Conservation (phyloP, 345 rosid genomes). For the Sonneratia alba region DNA sequence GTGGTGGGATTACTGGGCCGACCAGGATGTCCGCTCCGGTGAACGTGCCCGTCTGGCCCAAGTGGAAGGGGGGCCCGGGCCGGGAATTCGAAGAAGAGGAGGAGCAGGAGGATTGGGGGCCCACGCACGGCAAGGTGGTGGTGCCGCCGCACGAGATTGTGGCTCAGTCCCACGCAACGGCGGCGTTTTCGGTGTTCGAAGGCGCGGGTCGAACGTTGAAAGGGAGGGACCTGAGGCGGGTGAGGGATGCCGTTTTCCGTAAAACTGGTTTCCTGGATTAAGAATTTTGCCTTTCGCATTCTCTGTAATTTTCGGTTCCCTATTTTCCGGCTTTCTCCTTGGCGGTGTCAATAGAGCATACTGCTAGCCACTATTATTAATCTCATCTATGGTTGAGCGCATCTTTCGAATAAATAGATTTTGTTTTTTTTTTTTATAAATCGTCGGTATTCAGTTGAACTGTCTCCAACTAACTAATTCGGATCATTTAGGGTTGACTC, state of each 20-base stretch:
- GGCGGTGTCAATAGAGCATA: too few relatives aligned
- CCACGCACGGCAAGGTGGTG: conserved; percentile 3
- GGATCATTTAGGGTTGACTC: too few relatives aligned
- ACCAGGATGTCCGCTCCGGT: conserved; percentile 12
- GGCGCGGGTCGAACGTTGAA: conserved; percentile 15
- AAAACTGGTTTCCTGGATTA: conserved; percentile 14
- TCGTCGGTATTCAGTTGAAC: too few relatives aligned
- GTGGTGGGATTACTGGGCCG: background rate
- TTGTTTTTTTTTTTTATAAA: too few relatives aligned
- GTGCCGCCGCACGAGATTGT: conserved; percentile 16
- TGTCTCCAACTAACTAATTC: too few relatives aligned
- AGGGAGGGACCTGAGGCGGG: conserved; percentile 16
- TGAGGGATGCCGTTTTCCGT: conserved; percentile 14
- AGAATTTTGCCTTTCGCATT: background rate
- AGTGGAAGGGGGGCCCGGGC: conserved; percentile 1
- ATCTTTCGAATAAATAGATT: too few relatives aligned
- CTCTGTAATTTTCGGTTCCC: background rate
- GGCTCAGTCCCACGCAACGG: conserved; percentile 2
- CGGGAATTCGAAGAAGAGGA: background rate
- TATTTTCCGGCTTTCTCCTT: background rate
- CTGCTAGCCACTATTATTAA: too few relatives aligned
- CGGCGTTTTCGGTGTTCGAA: conserved; percentile 13
- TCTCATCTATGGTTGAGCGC: too few relatives aligned
- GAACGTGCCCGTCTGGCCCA: conserved; percentile 15
- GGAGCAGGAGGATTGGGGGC: background rate